phyloP scores from a whole-genome alignment of 441 rosid genomes.

The Populus hybrid region DNA sequence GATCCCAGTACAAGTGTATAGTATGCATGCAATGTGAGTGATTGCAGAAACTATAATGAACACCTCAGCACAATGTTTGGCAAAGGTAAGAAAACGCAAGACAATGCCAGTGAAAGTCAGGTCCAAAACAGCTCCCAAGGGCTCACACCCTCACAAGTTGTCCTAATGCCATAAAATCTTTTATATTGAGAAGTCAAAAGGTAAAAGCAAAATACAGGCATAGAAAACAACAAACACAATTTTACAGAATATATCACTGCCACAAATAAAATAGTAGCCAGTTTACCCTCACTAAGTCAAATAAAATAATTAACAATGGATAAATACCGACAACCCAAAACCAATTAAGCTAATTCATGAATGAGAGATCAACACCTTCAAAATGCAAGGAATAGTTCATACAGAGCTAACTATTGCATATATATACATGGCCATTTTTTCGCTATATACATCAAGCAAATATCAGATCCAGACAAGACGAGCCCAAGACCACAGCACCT shows the following conservation, averaged over 20 bases:
- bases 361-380: conserved; percentile 1
- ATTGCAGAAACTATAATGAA: neutral
- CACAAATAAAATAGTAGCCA: neutral
- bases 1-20: neutral
- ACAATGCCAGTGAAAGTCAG: neutral
- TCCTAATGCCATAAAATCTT: neutral
- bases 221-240: neutral
- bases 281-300: neutral
- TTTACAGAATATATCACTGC: neutral
- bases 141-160: neutral
- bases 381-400: conserved; percentile 1
- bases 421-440: conserved; percentile 2
- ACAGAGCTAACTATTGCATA: conserved; percentile 12
- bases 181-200: neutral
- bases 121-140: neutral
- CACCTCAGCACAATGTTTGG: neutral
- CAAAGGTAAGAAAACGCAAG: neutral
- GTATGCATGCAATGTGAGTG: neutral
- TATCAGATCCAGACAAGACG: conserved; percentile 14
- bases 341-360: neutral
- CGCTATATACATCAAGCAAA: conserved; percentile 9
- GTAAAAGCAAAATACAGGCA: neutral
- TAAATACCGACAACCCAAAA: neutral
- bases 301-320: neutral
- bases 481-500: conserved; percentile 14